Evolutionary conservation across 2,329 filamentous ascomycete species (phyloP), one percentile per base, ranked within the genome.

Genomic region (Monilinia aucupariae): DNA sequence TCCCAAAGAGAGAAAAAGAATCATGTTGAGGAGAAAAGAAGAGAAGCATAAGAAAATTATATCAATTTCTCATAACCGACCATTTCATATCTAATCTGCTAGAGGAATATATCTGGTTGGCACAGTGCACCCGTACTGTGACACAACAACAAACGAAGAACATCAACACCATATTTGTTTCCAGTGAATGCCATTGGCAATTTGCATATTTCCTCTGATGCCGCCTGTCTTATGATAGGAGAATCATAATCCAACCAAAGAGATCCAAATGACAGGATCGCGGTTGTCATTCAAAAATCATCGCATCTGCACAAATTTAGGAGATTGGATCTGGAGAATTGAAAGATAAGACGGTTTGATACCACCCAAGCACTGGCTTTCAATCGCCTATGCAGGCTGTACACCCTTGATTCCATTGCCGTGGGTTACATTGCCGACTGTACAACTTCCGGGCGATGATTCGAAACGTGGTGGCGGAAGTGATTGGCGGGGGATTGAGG

Each of bases 391-490:
- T 34, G 54, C 41, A 56, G 54, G 41, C 54, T 56, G 54, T 47
- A 25, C 41, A n/a, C n/a, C 20, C 45, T 32, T 45, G 8, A 22
- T 39, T 54, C 13, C 47, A 27, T 27, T 49, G 6, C 27, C 27
- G 27, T 30, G 15, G 17, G 30, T 34, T 22, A 56, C 54, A 34
- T 25, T 47, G 1, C 20, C 54, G 41, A n/a, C 4, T 1, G 54
- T 37, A 37, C 27, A 25, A 34, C 41, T 25, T 34, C 54, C 47
- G 47, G 54, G 54, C 20, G 27, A 34, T 47, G 54, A 56, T 25
- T 20, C 27, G 54, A 58, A 58, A 58, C 54, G 15, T 22, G 20
- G 41, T 56, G 53, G 53, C 41, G 39, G 39, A 56, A 56, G 41
- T 7, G 53, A 56, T 56, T 25, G 53, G 53, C 22, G 7, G 20